Evolutionary conservation across 1,284 basidiomycete genomes (phyloP), one percentile per base, ranked within the genome.

Genomic region (Cryptococcus hybrid): DNA sequence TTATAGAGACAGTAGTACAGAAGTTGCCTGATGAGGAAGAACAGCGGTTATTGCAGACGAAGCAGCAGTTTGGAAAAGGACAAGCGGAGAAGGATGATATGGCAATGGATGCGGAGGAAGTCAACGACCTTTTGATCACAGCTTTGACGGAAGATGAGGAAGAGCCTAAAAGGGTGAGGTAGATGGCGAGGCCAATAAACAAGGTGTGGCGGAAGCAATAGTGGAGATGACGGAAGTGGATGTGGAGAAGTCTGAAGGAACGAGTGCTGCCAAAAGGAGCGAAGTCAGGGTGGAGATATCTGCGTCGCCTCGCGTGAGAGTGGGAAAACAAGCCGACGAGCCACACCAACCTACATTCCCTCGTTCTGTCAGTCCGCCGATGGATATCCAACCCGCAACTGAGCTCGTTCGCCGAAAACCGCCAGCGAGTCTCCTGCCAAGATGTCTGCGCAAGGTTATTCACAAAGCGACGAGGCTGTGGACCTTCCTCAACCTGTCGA

Each of bases 351-450:
- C 11, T 38, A 24, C 13, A 34, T 48, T 45, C 15, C 45, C 18
- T 42, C 1, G 13, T 18, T 5, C 15, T 13, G 18, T 12, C 8
- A 13, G 13, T 18, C 47, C 47, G 47, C 37, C 46, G 8, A 40
- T 8, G 30, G 15, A 38, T 48, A 40, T 52, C 36, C 36, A 34
- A 15, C 51, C 38, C 8, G 40, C 38, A 9, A 34, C 13, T 12
- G 15, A 52, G 50, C 55, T 37, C 8, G 35, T 24, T 40, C 55
- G 11, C 39, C 40, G 38, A 47, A 52, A 52, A 30, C 35, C 48
- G n/a, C 35, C 37, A 8, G 48, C 18, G 35, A 36, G n/a, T 24
- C 15, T 13, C 13, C 35, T 4, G 3, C 35, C 34, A 4, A 38
- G 30, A 12, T 13, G 42, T 13, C 15, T 11, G 37, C n/a, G 39